phyloP scores from a whole-genome alignment of 176 grass and related monocot genomes.

The Cymbopogon citratus region DNA sequence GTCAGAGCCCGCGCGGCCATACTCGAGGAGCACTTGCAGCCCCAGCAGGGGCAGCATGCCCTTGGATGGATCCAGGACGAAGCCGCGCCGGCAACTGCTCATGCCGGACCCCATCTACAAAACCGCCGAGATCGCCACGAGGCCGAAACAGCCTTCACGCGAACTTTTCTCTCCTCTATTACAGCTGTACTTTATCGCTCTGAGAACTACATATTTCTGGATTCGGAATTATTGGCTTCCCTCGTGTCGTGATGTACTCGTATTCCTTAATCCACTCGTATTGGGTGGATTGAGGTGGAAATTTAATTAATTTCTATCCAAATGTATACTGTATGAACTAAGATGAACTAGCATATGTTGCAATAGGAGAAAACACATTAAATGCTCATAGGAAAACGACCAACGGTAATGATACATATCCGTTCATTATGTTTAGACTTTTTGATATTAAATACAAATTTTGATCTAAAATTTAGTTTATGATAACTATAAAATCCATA shows the following conservation, averaged over 20 bases:
- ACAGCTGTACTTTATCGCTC: neutral
- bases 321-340: no score
- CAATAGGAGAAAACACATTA: no score
- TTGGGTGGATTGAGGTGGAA: neutral
- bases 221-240: neutral
- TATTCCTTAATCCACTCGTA: no score
- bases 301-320: no score
- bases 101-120: slow-evolving; percentile 31
- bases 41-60: slow-evolving; percentile 62
- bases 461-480: no score
- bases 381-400: no score
- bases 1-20: slow-evolving; percentile 34
- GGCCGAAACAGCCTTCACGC: neutral
- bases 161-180: neutral
- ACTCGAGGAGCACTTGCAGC: slow-evolving; percentile 66
- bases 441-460: no score
- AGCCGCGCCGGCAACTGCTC: slow-evolving; percentile 15
- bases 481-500: no score
- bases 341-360: no score
- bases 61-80: neutral
- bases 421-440: no score
- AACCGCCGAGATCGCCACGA: neutral
- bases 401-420: no score
- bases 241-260: neutral
- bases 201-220: neutral